Evolutionary conservation across 768 basidiomycete genomes (phyloP).

Genomic region (Tulasnella sp.): DNA sequence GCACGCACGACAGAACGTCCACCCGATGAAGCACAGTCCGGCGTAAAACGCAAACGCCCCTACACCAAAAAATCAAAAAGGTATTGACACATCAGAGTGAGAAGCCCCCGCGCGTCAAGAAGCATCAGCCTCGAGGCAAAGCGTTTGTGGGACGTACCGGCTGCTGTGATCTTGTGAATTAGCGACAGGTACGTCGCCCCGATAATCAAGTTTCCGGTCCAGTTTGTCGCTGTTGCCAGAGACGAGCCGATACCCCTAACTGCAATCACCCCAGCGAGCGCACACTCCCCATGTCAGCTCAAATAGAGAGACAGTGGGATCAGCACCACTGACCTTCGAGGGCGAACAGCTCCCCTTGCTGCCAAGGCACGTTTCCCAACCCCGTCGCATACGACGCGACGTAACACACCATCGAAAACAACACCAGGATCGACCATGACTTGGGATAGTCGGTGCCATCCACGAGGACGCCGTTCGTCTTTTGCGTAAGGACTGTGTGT

Average conservation of each 20-base stretch:
- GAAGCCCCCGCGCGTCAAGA: background rate
- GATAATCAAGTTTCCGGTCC: conserved; percentile 76
- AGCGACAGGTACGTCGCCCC: conserved; percentile 79
- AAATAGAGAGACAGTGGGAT: background rate
- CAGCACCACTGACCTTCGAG: conserved; percentile 61
- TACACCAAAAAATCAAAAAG: background rate
- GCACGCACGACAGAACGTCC: conserved; percentile 66
- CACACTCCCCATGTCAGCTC: background rate
- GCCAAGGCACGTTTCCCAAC: conserved; percentile 83
- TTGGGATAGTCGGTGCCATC: conserved; percentile 61
- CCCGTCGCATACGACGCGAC: conserved; percentile 82
- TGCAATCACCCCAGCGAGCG: conserved; percentile 40
- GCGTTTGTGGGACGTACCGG: conserved; percentile 44
- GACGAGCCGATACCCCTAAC: conserved; percentile 79
- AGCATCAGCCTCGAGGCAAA: background rate
- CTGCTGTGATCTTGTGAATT: conserved; percentile 71
- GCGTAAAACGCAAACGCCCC: conserved; percentile 78
- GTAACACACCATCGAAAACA: conserved; percentile 82
- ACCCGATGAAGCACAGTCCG: conserved; percentile 63
- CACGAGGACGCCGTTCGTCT: conserved; percentile 63
- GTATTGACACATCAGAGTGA: background rate
- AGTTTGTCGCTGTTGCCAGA: conserved; percentile 75
- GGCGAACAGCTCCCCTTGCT: conserved; percentile 81
- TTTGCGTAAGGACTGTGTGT: conserved; percentile 58
- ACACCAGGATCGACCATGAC: conserved; percentile 66